phyloP scores from a whole-genome alignment of 305 asterid genomes.

The Solanum chacoense region DNA sequence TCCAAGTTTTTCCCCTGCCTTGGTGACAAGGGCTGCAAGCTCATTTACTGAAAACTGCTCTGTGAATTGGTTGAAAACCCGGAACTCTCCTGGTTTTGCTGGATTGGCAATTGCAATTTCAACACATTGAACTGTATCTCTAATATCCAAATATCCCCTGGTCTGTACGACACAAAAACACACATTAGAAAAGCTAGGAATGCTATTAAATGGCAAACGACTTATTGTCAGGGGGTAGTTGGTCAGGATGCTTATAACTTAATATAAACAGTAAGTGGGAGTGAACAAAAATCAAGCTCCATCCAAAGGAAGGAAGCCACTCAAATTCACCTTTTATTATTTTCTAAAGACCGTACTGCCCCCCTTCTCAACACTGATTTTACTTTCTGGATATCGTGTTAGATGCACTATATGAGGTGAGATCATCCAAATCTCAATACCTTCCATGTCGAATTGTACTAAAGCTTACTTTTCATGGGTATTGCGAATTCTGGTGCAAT shows the following conservation, averaged over 20 bases:
- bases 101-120: slow-evolving; percentile 94
- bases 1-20: slow-evolving; percentile 77
- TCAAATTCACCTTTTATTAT: neutral
- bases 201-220: neutral
- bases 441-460: neutral
- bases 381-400: neutral
- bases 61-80: slow-evolving; percentile 89
- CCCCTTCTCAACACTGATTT: neutral
- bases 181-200: neutral
- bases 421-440: neutral
- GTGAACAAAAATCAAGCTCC: neutral
- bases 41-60: slow-evolving; percentile 92
- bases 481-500: neutral
- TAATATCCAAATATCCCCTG: slow-evolving; percentile 83
- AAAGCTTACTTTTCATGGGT: neutral
- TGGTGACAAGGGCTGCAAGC: slow-evolving; percentile 75
- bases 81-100: slow-evolving; percentile 68
- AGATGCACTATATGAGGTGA: neutral
- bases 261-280: neutral
- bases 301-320: neutral
- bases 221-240: neutral
- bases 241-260: neutral
- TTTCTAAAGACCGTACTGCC: neutral
- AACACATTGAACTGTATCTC: slow-evolving; percentile 92
- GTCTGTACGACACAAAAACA: slow-evolving; percentile 38